Evolutionary conservation across 179 eudicot genomes (phyloP).

Genomic region (Pouteria campechiana): DNA sequence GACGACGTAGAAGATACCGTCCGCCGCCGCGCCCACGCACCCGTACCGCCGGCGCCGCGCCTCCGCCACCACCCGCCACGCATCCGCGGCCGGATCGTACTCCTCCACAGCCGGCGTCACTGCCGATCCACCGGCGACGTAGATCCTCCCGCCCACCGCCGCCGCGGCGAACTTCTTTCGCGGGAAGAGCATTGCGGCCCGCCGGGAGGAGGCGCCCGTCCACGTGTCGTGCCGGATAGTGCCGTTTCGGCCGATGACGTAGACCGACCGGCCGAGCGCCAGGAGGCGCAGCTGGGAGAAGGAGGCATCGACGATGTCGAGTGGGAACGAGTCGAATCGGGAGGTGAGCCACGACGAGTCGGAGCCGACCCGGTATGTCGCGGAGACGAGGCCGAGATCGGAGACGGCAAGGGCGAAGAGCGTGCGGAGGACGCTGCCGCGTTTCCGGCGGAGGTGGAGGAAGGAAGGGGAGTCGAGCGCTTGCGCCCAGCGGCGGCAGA

Average conservation of each 20-base stretch:
- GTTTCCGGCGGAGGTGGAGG: slow-evolving; percentile 37
- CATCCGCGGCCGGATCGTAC: slow-evolving; percentile 35
- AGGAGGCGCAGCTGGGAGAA: slow-evolving; percentile 18
- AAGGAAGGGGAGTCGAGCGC: slow-evolving; percentile 38
- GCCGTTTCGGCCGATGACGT: slow-evolving; percentile 26
- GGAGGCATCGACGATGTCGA: slow-evolving; percentile 9
- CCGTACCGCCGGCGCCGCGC: slow-evolving; percentile 73
- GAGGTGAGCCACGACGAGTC: slow-evolving; percentile 25
- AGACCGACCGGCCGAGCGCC: slow-evolving; percentile 37
- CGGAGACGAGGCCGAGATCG: slow-evolving; percentile 12
- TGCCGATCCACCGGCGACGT: slow-evolving; percentile 64
- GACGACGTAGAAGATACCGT: slow-evolving; percentile 54
- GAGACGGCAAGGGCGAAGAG: slow-evolving; percentile 35
- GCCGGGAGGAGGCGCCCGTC: slow-evolving; percentile 32
- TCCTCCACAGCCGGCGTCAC: slow-evolving; percentile 51
- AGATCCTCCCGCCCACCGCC: slow-evolving; percentile 30
- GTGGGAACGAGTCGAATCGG: slow-evolving; percentile 5
- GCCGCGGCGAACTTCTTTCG: slow-evolving; percentile 74
- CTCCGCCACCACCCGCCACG: slow-evolving; percentile 56
- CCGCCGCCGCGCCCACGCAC: slow-evolving; percentile 53
- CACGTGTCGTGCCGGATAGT: slow-evolving; percentile 41
- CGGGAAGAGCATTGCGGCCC: slow-evolving; percentile 24
- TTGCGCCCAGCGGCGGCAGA: slow-evolving; percentile 63
- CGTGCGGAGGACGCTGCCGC: slow-evolving; percentile 24
- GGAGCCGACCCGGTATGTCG: slow-evolving; percentile 18